phyloP scores from a whole-genome alignment of 2,329 filamentous ascomycete genomes.

The Malbranchea cinnamomea region DNA sequence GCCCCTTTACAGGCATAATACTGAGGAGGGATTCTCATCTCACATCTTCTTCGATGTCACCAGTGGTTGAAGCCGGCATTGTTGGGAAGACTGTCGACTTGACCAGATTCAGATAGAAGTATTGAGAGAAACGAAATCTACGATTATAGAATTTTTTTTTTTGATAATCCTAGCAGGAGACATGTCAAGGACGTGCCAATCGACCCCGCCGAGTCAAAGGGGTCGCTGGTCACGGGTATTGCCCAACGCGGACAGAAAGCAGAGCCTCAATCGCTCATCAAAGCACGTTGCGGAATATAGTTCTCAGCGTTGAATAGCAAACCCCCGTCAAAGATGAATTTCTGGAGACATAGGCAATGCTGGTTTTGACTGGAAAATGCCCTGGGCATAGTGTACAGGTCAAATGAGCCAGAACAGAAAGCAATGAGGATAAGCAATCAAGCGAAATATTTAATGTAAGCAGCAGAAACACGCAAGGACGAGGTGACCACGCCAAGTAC shows the following conservation, averaged over 20 bases:
- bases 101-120: too few relatives aligned
- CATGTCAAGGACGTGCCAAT: too few relatives aligned
- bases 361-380: conserved; percentile 4
- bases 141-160: conserved; percentile 1
- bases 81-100: too few relatives aligned
- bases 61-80: conserved; percentile 39
- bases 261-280: conserved; percentile 6
- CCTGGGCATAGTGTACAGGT: conserved; percentile 6
- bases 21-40: too few relatives aligned
- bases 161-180: too few relatives aligned
- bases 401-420: conserved; percentile 2
- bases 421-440: not conserved
- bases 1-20: too few relatives aligned
- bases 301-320: too few relatives aligned
- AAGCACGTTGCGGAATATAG: too few relatives aligned
- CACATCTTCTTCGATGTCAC: conserved; percentile 36
- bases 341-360: too few relatives aligned
- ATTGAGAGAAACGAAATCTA: too few relatives aligned
- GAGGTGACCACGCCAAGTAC: conserved; percentile 14
- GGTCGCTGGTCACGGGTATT: conserved; percentile 6
- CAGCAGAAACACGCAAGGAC: conserved; percentile 13
- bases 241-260: conserved; percentile 7
- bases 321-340: too few relatives aligned
- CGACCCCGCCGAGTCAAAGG: too few relatives aligned
- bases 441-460: conserved; percentile 4